Conservation (phyloP, 2,329 filamentous ascomycete species). For the Ilyonectria robusta region DNA sequence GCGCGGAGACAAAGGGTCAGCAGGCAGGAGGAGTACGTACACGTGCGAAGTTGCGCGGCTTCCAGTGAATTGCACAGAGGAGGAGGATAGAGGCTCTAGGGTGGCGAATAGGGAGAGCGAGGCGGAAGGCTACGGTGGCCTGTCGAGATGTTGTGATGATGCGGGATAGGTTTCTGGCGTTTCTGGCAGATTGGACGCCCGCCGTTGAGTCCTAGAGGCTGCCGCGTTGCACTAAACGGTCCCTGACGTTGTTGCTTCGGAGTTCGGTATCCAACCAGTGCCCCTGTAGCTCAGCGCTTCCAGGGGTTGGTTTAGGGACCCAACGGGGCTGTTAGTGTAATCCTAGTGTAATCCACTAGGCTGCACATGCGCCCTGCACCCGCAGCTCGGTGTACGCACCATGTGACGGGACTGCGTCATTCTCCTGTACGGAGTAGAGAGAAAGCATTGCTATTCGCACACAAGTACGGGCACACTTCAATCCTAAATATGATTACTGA, state of each 20-base stretch:
- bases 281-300: constrained; percentile 2
- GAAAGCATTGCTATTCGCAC: no score
- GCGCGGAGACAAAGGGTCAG: constrained; percentile 5
- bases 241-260: constrained; percentile 5
- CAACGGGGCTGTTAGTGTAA: not conserved
- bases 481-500: no score
- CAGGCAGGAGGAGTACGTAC: constrained; percentile 20
- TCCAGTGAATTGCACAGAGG: not conserved
- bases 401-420: not conserved
- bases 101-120: not conserved
- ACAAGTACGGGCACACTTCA: no score
- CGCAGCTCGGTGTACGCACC: not conserved
- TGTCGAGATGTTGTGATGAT: constrained; percentile 11
- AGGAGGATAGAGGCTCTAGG: not conserved
- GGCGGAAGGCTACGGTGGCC: not conserved
- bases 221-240: not conserved
- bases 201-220: not conserved
- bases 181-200: not conserved
- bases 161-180: not conserved
- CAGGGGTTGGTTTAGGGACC: not conserved
- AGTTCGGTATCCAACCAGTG: constrained; percentile 4
- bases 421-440: not conserved
- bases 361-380: not conserved
- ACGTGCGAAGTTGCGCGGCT: not conserved
- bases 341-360: not conserved